phyloP scores from a whole-genome alignment of 1,284 basidiomycete genomes.

The Heterobasidion occidentale region DNA sequence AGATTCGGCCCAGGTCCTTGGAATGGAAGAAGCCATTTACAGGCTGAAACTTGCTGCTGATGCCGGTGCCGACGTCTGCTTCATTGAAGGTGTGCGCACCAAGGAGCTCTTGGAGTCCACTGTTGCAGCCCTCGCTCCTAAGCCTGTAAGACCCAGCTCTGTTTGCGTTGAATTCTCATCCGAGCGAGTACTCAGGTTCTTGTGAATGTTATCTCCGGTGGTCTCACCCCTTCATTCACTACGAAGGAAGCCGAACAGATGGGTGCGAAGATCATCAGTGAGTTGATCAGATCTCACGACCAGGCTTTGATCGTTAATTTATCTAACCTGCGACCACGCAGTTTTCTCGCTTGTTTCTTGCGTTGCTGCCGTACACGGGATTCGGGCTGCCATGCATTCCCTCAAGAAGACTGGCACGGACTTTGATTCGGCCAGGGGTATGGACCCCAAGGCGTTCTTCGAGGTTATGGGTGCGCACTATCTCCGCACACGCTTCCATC shows the following conservation, averaged over 20 bases:
- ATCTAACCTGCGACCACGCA: conserved; percentile 13
- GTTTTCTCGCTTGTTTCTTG: conserved; percentile 66
- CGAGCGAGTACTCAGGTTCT: conserved; percentile 37
- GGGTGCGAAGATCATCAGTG: conserved; percentile 73
- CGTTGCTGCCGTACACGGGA: conserved; percentile 65
- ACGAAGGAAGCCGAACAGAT: conserved; percentile 56
- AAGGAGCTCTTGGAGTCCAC: conserved; percentile 58
- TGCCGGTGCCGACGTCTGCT: conserved; percentile 77
- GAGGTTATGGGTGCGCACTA: conserved; percentile 52
- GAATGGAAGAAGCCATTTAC: conserved; percentile 72
- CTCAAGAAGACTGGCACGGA: conserved; percentile 73
- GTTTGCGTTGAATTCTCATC: not conserved
- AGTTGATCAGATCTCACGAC: conserved; percentile 18
- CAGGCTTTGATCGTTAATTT: not conserved
- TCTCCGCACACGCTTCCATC: not conserved
- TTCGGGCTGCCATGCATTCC: conserved; percentile 64
- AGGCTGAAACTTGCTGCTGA: conserved; percentile 67
- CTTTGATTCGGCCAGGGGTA: conserved; percentile 57
- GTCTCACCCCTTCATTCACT: conserved; percentile 68
- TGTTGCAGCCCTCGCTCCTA: conserved; percentile 59
- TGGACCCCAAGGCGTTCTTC: conserved; percentile 73
- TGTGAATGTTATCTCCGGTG: conserved; percentile 73
- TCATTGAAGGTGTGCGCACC: conserved; percentile 76
- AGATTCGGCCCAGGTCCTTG: conserved; percentile 73
- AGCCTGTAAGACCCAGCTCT: conserved; percentile 38